Evolutionary conservation across 2,329 filamentous ascomycete species (phyloP).

Genomic region (Pseudogymnoascus sp.): DNA sequence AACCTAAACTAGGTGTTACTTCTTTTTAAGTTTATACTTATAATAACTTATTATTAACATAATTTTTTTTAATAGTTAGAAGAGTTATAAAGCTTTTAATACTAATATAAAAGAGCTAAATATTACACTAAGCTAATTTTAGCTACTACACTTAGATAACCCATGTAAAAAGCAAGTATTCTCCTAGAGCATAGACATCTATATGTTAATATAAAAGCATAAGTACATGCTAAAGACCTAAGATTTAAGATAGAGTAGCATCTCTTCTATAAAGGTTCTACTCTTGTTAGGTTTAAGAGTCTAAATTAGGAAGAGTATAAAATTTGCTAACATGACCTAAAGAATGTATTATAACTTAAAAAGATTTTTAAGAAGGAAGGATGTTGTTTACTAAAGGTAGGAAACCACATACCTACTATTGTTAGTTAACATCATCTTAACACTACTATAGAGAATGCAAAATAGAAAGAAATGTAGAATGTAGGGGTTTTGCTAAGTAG

Average conservation of each 20-base stretch:
- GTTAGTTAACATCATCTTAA: no score
- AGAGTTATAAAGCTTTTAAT: constrained; percentile 10
- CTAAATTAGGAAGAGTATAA: constrained; percentile 14
- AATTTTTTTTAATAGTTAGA: background rate
- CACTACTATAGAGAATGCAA: no score
- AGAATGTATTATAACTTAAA: no score
- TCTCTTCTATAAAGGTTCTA: constrained; percentile 14
- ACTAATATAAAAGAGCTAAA: constrained; percentile 12
- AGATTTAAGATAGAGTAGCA: constrained; percentile 13
- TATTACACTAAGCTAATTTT: constrained; percentile 10
- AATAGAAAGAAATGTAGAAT: no score
- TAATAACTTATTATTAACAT: background rate
- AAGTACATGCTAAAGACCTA: constrained; percentile 13
- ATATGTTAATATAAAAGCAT: constrained; percentile 3
- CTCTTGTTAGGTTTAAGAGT: constrained; percentile 15
- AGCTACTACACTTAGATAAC: constrained; percentile 4
- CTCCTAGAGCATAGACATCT: background rate
- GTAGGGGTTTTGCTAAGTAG: no score
- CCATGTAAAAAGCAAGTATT: constrained; percentile 7
- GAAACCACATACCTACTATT: no score
- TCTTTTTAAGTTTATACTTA: constrained; percentile 12
- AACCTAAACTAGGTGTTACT: constrained; percentile 11
- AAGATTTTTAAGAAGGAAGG: no score
- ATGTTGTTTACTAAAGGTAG: no score
- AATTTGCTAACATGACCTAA: background rate